phyloP scores from a whole-genome alignment of 345 rosid genomes.

The Salix suchowensis region DNA sequence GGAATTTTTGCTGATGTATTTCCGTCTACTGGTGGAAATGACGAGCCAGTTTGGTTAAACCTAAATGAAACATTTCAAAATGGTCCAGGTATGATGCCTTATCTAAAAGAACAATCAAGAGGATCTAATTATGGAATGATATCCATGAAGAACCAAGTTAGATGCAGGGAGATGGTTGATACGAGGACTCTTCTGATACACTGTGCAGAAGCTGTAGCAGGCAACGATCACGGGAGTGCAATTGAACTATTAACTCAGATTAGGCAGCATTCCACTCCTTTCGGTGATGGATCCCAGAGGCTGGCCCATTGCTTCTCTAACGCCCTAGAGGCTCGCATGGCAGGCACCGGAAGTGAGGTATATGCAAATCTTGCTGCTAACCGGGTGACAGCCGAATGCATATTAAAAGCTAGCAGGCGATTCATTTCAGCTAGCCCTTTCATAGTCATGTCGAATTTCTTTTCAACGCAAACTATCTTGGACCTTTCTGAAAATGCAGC shows the following conservation, averaged over 20 bases:
- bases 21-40: slow-evolving; percentile 3
- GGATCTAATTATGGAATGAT: background rate
- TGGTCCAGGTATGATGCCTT: slow-evolving; percentile 10
- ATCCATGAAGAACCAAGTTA: background rate
- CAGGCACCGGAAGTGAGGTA: slow-evolving; percentile 31
- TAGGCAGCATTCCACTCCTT: slow-evolving; percentile 46
- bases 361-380: slow-evolving; percentile 23
- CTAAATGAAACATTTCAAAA: slow-evolving; percentile 18
- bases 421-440: slow-evolving; percentile 48
- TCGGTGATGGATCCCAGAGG: slow-evolving; percentile 57
- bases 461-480: slow-evolving; percentile 39
- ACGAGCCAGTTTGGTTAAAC: slow-evolving; percentile 14
- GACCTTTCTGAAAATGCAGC: slow-evolving; percentile 36
- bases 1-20: slow-evolving; percentile 15
- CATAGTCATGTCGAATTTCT: slow-evolving; percentile 38
- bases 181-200: slow-evolving; percentile 40
- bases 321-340: slow-evolving; percentile 57
- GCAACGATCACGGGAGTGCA: slow-evolving; percentile 48
- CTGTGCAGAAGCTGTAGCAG: slow-evolving; percentile 61
- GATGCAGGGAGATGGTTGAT: slow-evolving; percentile 34
- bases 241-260: slow-evolving; percentile 47
- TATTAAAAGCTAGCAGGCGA: slow-evolving; percentile 48
- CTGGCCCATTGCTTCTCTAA: slow-evolving; percentile 56
- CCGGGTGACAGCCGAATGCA: slow-evolving; percentile 37
- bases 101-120: background rate